Conservation (phyloP, 1,284 basidiomycete genomes). For the Takashimella tepidaria region DNA sequence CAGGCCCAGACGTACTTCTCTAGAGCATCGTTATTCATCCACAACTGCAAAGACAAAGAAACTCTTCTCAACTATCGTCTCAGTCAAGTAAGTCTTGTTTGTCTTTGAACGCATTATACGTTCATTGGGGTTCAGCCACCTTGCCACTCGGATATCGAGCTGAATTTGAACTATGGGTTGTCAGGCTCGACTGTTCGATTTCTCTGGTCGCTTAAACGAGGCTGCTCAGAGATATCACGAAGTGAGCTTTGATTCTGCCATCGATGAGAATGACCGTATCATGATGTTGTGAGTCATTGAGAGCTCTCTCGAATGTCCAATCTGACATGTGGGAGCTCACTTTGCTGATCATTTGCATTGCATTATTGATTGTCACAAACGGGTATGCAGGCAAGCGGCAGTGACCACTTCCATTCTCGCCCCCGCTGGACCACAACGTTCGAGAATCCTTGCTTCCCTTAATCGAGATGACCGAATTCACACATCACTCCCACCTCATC, state of each 20-base stretch:
- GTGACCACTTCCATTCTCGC: conserved; percentile 96
- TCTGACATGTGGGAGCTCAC: no score
- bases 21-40: conserved; percentile 83
- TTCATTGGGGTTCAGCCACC: no score
- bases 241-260: conserved; percentile 76
- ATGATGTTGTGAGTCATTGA: conserved; percentile 77
- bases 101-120: neutral
- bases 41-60: conserved; percentile 68
- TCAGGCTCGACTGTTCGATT: conserved; percentile 84
- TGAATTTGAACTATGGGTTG: conserved; percentile 42
- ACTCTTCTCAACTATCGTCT: conserved; percentile 76
- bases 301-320: no score
- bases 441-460: conserved; percentile 81
- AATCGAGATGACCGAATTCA: conserved; percentile 90
- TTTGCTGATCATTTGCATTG: no score
- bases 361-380: no score
- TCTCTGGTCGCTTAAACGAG: conserved; percentile 83
- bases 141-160: conserved; percentile 2
- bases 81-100: conserved; percentile 54
- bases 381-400: conserved; percentile 65
- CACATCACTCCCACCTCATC: conserved; percentile 49
- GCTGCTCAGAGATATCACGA: conserved; percentile 95
- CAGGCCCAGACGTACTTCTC: conserved; percentile 96
- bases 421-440: conserved; percentile 91
- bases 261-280: conserved; percentile 82